Percentiles rank a stretch among this genome's conserved stretches.
These are phyloP conservation scores for Populus deltoides DNA, from an alignment of 345 rosid species.

Conservation along the genomic window DNA sequence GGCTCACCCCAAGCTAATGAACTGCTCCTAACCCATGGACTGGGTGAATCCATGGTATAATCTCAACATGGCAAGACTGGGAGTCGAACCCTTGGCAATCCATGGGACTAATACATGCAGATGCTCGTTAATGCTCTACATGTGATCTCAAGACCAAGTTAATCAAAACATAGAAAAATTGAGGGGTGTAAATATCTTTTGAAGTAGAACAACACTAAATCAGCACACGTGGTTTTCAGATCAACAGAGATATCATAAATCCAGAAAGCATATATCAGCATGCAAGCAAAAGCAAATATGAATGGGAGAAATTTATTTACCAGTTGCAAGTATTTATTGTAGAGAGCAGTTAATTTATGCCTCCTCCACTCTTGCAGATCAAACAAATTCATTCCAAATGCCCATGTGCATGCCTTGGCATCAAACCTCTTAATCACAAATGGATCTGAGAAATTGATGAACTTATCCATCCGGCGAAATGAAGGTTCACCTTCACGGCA, in stretches of 20 bases:
- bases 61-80: background rate
- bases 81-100: background rate
- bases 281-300: constrained; percentile 7
- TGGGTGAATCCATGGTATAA: background rate
- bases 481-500: constrained; percentile 39
- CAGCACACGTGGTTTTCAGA: background rate
- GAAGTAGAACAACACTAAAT: background rate
- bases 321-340: constrained; percentile 54
- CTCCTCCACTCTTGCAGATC: constrained; percentile 31
- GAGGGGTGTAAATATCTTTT: background rate
- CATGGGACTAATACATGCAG: background rate
- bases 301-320: constrained; percentile 37
- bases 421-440: constrained; percentile 24
- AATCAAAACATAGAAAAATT: background rate
- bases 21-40: background rate
- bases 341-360: constrained; percentile 20
- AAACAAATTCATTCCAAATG: constrained; percentile 35
- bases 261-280: background rate
- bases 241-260: background rate
- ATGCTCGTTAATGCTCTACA: background rate
- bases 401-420: constrained; percentile 27
- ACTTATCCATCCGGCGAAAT: constrained; percentile 21
- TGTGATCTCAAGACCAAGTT: background rate
- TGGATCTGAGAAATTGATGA: constrained; percentile 32
- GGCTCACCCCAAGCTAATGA: background rate